Base-by-base conservation (phyloP, 768 basidiomycete species). In the Fibroporia radiculosa region DNA sequence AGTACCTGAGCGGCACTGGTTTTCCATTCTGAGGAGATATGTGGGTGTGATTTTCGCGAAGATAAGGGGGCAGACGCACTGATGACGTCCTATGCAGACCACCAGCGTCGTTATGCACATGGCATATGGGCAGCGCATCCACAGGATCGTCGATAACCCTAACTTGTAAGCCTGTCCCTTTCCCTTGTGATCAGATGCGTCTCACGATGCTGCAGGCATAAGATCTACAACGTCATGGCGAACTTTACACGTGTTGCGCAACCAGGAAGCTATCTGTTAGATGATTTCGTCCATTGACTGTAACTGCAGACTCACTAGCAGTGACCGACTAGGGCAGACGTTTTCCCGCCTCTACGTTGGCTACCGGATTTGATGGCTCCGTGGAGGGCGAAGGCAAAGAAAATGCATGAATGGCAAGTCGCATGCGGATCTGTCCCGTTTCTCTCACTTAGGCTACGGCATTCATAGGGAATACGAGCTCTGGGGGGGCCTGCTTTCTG, bases 1-100 rank as follows among this genome's bases (percentile, higher is more conserved):
- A 20, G 29, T 46, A 20, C 45, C 45, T n/a, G 60, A 62, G 33
- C 48, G 25, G 19, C 61, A 62, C 43, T 62, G 61, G 61, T 61
- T 62, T 44, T 54, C 57, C 3, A 31, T 62, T 6, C 42, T 62
- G 18, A 55, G 61, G 22, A 54, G 61, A 45, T 62, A 61, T 41
- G 61, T 61, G 36, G 43, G 57, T 47, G 11, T 6, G 13, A 7
- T 4, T 22, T 29, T 10, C 29, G 29, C n/a, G 29, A 31, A 10
- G 8, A 8, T 31, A n/a, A 31, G 29, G 29, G 29, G n/a, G 3
- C 6, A 8, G 27, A 6, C 27, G 13, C 16, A 42, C 3, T 31
- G n/a, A 31, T 8, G n/a, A n/a, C n/a, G 8, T 31, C 10, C 4
- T 42, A 16, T 24, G 26, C 23, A 46, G 45, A 39, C 31, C 5